Evolutionary conservation across 2,329 filamentous ascomycete species (phyloP).

Genomic region (Penicillium sclerotigenum): DNA sequence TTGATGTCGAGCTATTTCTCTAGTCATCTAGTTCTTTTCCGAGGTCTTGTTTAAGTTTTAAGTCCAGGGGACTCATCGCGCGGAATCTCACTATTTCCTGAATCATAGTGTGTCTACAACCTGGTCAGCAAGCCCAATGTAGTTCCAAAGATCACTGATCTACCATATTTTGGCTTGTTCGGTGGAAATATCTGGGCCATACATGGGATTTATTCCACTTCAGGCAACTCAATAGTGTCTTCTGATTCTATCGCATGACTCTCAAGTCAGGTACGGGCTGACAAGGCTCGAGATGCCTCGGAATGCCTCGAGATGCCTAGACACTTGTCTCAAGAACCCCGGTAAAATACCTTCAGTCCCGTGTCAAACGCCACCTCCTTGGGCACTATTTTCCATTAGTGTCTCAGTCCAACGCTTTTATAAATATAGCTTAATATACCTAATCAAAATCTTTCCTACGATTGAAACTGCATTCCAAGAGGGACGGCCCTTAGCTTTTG

Average conservation of each 20-base stretch:
- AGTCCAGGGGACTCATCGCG: conserved; percentile 49
- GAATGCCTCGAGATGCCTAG: neutral
- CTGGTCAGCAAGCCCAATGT: neutral
- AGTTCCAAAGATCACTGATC: neutral
- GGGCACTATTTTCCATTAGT: neutral
- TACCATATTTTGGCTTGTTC: neutral
- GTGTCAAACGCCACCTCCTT: neutral
- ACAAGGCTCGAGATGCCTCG: neutral
- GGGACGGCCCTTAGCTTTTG: neutral
- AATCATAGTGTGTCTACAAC: conserved; percentile 14
- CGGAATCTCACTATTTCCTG: conserved; percentile 50
- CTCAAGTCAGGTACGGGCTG: neutral
- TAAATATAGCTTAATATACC: too few species aligned
- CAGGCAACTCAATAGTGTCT: neutral
- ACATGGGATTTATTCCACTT: neutral
- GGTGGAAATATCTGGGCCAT: neutral
- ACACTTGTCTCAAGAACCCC: neutral
- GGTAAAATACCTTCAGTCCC: neutral
- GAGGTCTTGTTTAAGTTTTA: neutral
- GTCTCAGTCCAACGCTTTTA: neutral
- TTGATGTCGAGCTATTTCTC: neutral
- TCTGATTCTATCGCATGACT: neutral
- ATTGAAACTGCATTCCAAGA: neutral
- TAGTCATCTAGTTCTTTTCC: too few species aligned
- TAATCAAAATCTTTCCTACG: neutral